Evolutionary conservation across 2,329 filamentous ascomycete genomes (phyloP).

Genomic region (Apiospora rasikravindrae): DNA sequence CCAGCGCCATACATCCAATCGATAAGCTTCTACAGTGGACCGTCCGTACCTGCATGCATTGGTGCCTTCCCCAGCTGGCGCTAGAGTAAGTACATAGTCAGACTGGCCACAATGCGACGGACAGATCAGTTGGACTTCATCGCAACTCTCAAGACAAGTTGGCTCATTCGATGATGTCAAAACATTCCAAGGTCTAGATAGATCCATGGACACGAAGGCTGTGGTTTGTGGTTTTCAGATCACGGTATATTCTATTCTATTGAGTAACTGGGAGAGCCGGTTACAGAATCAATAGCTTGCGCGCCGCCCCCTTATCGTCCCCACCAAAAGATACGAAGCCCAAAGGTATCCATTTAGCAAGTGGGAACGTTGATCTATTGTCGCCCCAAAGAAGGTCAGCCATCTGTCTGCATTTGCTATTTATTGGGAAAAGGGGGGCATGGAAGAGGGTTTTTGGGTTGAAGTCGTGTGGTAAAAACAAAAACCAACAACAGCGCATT

Average conservation of each 20-base stretch:
- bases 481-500: too few relatives aligned
- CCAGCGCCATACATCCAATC: background rate
- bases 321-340: background rate
- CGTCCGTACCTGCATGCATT: background rate
- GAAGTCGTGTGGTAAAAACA: too few relatives aligned
- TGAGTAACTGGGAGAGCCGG: background rate
- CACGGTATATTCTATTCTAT: conserved; percentile 6
- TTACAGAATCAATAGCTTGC: background rate
- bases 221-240: background rate
- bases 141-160: background rate
- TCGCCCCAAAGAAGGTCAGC: background rate
- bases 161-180: background rate
- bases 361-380: background rate
- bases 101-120: background rate
- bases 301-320: background rate
- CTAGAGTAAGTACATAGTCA: too few relatives aligned
- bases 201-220: background rate
- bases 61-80: background rate
- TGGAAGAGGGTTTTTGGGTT: background rate
- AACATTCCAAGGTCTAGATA: background rate
- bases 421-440: background rate
- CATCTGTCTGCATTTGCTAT: background rate
- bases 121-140: background rate
- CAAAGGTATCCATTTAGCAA: background rate
- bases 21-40: conserved; percentile 13